phyloP scores from a whole-genome alignment of 805 yeast species.

The Hanseniaspora singularis region DNA sequence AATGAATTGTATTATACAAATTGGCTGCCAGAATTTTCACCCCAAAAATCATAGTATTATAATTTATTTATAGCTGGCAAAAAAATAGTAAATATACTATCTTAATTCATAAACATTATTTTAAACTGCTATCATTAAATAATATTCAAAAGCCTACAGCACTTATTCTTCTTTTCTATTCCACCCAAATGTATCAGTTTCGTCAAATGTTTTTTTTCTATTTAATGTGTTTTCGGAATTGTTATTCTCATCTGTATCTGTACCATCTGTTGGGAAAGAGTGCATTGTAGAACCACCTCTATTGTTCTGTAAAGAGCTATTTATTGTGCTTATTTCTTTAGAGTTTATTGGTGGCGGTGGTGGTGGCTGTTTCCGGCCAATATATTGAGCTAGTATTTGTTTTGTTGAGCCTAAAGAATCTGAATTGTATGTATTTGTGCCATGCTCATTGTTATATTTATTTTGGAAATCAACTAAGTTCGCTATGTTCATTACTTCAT shows the following conservation, averaged over 20 bases:
- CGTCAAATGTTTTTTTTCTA: conserved; percentile 9
- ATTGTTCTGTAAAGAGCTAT: conserved; percentile 11
- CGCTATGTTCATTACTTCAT: conserved; percentile 14
- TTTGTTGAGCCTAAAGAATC: conserved; percentile 3
- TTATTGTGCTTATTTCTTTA: conserved; percentile 4
- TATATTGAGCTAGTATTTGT: conserved; percentile 12
- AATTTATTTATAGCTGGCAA: background rate
- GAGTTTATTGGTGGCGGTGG: conserved; percentile 5
- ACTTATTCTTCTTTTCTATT: conserved; percentile 14
- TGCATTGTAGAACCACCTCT: conserved; percentile 10
- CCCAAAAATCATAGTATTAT: too few species aligned
- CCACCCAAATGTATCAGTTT: conserved; percentile 15
- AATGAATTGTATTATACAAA: too few species aligned
- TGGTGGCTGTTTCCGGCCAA: conserved; percentile 14
- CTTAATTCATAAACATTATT: background rate
- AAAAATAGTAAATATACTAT: background rate
- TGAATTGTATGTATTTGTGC: background rate
- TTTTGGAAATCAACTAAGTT: conserved; percentile 8
- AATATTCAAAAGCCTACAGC: too few species aligned
- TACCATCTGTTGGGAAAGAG: background rate
- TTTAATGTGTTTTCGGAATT: background rate
- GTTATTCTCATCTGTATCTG: background rate
- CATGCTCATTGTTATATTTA: background rate
- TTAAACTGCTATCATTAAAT: too few species aligned
- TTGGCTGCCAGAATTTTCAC: too few species aligned